phyloP scores from a whole-genome alignment of 2,329 filamentous ascomycete species.

The Lachnellula hyalina region DNA sequence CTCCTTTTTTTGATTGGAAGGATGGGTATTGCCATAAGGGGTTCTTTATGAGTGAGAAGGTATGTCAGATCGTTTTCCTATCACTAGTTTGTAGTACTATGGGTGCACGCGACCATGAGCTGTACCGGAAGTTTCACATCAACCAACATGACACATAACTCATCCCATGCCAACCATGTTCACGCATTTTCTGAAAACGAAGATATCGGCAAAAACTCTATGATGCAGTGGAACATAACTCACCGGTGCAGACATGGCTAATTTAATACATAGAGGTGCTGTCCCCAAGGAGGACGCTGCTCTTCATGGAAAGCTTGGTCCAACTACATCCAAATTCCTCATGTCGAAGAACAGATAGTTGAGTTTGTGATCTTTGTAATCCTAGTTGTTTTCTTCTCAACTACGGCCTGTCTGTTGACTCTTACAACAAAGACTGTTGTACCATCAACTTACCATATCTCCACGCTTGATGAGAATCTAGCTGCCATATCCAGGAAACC shows the following conservation, averaged over 20 bases:
- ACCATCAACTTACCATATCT: conserved; percentile 78
- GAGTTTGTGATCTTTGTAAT: conserved; percentile 73
- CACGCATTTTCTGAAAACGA: no score
- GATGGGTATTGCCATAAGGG: conserved; percentile 70
- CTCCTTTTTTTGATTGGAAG: conserved; percentile 83
- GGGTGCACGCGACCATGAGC: not conserved
- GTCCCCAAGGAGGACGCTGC: conserved; percentile 49
- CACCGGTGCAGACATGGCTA: conserved; percentile 8
- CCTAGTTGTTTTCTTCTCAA: conserved; percentile 64
- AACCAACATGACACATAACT: no score
- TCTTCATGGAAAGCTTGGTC: conserved; percentile 61
- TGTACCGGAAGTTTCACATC: no score
- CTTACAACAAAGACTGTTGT: conserved; percentile 91
- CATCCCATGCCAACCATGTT: no score
- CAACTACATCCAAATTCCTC: conserved; percentile 26
- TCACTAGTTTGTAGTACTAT: not conserved
- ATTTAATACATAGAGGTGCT: conserved; percentile 43
- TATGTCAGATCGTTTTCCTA: conserved; percentile 37
- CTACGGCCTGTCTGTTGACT: conserved; percentile 71
- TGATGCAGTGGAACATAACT: no score
- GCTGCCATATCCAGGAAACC: conserved; percentile 54
- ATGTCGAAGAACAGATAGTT: conserved; percentile 49
- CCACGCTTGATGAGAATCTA: conserved; percentile 89
- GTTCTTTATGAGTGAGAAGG: conserved; percentile 72
- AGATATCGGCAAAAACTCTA: no score